These are phyloP conservation scores for Diplocarpon rosae DNA, from an alignment of 2,329 filamentous ascomycete genomes.

Conservation along the genomic window DNA sequence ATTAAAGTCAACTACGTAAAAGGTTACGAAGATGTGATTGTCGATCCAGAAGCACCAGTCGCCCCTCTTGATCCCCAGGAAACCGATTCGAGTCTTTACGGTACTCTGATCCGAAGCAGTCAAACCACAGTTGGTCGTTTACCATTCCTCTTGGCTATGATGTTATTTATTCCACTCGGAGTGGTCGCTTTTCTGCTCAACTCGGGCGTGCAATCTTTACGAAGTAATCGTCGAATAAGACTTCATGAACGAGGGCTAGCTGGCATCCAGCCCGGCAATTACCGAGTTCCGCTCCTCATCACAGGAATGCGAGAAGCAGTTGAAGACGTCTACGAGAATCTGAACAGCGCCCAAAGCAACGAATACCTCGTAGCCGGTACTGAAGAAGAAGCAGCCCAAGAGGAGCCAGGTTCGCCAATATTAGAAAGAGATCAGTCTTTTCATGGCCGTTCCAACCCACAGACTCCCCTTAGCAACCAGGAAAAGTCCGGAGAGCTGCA, in stretches of 20 bases:
- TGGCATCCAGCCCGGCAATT: slow-evolving; percentile 56
- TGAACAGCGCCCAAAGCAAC: slow-evolving; percentile 35
- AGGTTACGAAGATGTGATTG: slow-evolving; percentile 63
- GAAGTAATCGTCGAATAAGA: slow-evolving; percentile 63
- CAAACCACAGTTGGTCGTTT: slow-evolving; percentile 32
- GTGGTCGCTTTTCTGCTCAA: slow-evolving; percentile 63
- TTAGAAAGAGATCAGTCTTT: slow-evolving; percentile 10
- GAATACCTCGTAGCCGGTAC: slow-evolving; percentile 55
- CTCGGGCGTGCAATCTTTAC: slow-evolving; percentile 63
- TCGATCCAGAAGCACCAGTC: slow-evolving; percentile 57
- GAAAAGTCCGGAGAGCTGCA: slow-evolving; percentile 14
- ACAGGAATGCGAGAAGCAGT: slow-evolving; percentile 65
- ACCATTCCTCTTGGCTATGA: slow-evolving; percentile 53
- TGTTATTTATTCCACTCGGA: slow-evolving; percentile 64
- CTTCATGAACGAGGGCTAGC: slow-evolving; percentile 63
- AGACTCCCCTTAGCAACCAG: slow-evolving; percentile 1
- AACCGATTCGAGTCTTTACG: slow-evolving; percentile 17
- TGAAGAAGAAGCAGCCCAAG: slow-evolving; percentile 35
- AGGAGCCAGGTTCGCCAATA: slow-evolving; percentile 15
- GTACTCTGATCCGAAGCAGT: slow-evolving; percentile 23
- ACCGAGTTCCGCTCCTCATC: slow-evolving; percentile 66
- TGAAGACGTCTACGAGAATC: slow-evolving; percentile 41
- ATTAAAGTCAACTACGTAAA: slow-evolving; percentile 62
- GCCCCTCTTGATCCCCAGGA: slow-evolving; percentile 32
- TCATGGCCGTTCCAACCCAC: neutral